Percentiles rank a stretch among this genome's conserved stretches.
Conservation (phyloP, 176 grass and related monocot genomes). For the Cenchrus americanus region DNA sequence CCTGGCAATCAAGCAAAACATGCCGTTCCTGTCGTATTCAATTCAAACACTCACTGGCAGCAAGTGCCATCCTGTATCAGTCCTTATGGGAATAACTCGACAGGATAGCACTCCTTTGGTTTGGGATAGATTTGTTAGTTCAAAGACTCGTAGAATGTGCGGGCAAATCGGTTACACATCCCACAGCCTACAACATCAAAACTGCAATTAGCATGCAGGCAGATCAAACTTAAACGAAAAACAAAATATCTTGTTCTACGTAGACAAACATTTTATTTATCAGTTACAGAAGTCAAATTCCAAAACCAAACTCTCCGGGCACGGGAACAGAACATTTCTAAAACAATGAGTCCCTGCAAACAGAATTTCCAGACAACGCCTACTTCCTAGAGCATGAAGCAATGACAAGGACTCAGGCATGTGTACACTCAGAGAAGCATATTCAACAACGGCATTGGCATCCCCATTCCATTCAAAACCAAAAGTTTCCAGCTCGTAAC, state of each 20-base stretch:
- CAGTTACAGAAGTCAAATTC: neutral
- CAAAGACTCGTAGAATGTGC: neutral
- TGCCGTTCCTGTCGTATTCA: no score
- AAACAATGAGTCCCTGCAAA: neutral
- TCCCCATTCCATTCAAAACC: slow-evolving; percentile 14
- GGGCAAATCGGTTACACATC: neutral
- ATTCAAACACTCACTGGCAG: no score
- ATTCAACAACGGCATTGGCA: slow-evolving; percentile 36
- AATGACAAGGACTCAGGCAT: neutral
- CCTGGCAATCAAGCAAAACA: no score
- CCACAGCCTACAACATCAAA: neutral
- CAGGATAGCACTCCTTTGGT: no score
- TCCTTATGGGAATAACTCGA: no score
- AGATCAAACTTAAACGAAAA: neutral
- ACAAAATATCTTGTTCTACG: neutral
- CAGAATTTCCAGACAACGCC: neutral
- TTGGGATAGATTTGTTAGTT: no score
- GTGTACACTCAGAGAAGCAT: neutral
- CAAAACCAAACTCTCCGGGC: neutral
- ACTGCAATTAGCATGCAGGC: neutral
- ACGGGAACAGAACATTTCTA: neutral
- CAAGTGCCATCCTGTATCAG: no score
- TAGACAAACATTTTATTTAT: neutral
- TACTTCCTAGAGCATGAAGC: neutral
- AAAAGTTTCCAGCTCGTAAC: neutral